phyloP scores from a whole-genome alignment of 768 basidiomycete genomes.

The Agaricus subrufescens region DNA sequence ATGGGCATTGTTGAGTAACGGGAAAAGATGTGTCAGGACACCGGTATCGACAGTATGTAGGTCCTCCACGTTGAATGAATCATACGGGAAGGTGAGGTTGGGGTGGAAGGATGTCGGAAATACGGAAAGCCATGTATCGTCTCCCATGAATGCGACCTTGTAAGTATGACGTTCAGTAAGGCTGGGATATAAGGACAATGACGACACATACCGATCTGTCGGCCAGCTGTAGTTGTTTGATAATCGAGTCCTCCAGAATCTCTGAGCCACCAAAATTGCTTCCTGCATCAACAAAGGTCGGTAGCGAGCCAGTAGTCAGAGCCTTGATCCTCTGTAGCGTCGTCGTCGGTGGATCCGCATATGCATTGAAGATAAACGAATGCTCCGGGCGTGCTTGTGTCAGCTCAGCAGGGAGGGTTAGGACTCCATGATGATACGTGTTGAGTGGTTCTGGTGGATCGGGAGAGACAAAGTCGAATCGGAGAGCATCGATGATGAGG shows the following conservation, averaged over 20 bases:
- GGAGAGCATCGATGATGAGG: constrained; percentile 87
- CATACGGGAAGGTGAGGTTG: constrained; percentile 80
- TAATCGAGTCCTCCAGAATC: constrained; percentile 83
- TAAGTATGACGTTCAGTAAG: constrained; percentile 6
- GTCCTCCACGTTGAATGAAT: constrained; percentile 99
- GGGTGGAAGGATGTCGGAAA: constrained; percentile 73
- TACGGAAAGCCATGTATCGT: constrained; percentile 93
- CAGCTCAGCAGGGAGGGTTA: constrained; percentile 75
- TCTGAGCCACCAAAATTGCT: constrained; percentile 86
- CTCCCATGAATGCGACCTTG: constrained; percentile 87
- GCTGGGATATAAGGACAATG: not conserved
- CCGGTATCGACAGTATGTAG: constrained; percentile 93
- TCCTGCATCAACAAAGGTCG: constrained; percentile 94
- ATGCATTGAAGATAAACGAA: constrained; percentile 85
- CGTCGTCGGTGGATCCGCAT: constrained; percentile 92
- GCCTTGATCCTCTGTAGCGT: constrained; percentile 95
- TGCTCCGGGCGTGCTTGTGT: constrained; percentile 56
- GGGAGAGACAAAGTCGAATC: constrained; percentile 89
- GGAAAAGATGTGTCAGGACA: constrained; percentile 79
- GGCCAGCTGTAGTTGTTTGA: constrained; percentile 61
- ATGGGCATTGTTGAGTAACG: constrained; percentile 50
- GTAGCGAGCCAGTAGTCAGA: constrained; percentile 89
- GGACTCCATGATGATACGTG: constrained; percentile 73
- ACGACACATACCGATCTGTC: constrained; percentile 50
- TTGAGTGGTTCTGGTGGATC: constrained; percentile 58